Evolutionary conservation across 345 rosid genomes (phyloP).

Genomic region (Salix viminalis): DNA sequence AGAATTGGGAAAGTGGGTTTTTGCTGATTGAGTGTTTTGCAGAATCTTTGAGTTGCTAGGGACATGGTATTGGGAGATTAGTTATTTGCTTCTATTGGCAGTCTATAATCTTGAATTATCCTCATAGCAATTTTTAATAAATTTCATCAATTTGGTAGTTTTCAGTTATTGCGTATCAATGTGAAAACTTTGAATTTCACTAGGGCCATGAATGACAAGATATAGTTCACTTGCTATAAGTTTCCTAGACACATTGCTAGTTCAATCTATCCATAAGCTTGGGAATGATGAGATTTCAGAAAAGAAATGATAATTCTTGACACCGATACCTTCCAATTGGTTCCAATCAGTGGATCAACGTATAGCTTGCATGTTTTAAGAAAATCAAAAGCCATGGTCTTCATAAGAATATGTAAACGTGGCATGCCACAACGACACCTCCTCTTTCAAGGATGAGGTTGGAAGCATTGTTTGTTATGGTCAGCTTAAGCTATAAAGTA

Average conservation of each 20-base stretch:
- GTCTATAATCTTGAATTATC: background rate
- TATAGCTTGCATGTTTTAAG: background rate
- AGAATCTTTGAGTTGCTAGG: background rate
- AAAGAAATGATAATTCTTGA: no score
- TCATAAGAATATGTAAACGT: background rate
- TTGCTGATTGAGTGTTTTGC: background rate
- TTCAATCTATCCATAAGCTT: background rate
- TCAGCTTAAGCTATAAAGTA: no score
- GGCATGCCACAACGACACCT: background rate
- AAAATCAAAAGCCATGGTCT: background rate
- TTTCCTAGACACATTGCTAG: background rate
- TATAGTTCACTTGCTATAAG: background rate
- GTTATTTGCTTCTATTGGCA: background rate
- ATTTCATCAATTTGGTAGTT: background rate
- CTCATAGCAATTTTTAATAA: background rate
- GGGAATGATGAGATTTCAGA: background rate
- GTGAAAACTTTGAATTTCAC: background rate
- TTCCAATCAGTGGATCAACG: no score
- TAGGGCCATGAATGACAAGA: no score
- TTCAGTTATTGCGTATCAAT: background rate
- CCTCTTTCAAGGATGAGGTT: background rate
- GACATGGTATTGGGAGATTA: background rate
- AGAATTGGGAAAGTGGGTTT: background rate
- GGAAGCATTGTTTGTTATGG: background rate
- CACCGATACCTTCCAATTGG: no score